These are phyloP conservation scores for Cucumis melo DNA, from an alignment of 306 rosid genomes.

Conservation along the genomic window DNA sequence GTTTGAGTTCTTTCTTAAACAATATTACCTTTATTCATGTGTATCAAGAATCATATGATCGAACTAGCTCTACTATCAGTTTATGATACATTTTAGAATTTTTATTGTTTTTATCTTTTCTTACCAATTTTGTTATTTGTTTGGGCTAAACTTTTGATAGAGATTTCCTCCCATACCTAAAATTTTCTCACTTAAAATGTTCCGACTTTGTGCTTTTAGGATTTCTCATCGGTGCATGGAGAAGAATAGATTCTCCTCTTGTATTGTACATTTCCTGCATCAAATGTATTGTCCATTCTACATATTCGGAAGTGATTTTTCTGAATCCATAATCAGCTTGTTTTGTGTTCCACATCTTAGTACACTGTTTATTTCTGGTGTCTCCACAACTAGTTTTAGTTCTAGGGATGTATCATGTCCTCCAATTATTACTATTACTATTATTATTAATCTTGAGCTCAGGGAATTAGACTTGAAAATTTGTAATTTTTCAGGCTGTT, in stretches of 20 bases:
- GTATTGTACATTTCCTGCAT: too few relatives aligned
- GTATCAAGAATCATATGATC: too few relatives aligned
- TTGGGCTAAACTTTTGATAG: too few relatives aligned
- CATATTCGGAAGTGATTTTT: neutral
- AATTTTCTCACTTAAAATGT: too few relatives aligned
- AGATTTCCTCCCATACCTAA: neutral
- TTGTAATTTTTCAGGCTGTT: neutral
- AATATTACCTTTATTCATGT: too few relatives aligned
- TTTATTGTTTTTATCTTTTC: too few relatives aligned
- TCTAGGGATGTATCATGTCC: neutral
- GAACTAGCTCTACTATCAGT: too few relatives aligned
- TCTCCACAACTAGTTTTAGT: neutral
- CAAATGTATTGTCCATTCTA: neutral
- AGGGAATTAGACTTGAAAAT: neutral
- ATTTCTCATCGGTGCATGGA: neutral
- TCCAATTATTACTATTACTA: neutral
- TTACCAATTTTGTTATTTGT: too few relatives aligned
- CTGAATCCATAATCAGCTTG: neutral
- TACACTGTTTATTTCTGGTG: neutral
- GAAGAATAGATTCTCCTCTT: neutral
- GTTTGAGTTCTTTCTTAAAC: too few relatives aligned
- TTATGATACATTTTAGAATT: too few relatives aligned
- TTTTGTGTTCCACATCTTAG: neutral
- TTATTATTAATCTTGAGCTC: too few relatives aligned
- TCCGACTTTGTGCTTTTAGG: neutral